A percentile compares a stretch with the other conserved stretches of the same genome.
Evolutionary conservation across 495 filamentous ascomycete species (phyloP).

Genomic region (Acidomyces sp.): DNA sequence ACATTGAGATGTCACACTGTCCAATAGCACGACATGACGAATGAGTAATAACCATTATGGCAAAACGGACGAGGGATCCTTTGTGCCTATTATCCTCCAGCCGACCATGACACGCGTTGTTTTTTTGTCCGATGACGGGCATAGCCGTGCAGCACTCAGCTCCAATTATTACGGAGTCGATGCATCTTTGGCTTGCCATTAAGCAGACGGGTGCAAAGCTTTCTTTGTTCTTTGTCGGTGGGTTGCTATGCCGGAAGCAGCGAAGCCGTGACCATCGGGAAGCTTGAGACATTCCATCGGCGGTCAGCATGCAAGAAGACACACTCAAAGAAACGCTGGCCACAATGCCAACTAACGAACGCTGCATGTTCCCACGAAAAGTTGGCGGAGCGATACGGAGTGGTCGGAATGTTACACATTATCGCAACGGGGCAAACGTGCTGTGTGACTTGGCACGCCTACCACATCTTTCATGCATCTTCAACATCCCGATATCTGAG

Average conservation of each 20-base stretch:
- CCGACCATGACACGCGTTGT: slow-evolving; percentile 12
- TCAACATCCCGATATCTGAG: not conserved
- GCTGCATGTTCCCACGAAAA: not conserved
- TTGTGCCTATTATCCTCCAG: slow-evolving; percentile 19
- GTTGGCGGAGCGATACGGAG: not conserved
- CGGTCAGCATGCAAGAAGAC: too few species aligned
- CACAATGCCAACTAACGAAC: not conserved
- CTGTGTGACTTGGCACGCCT: not conserved
- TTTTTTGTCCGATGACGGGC: slow-evolving; percentile 18
- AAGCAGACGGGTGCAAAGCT: not conserved
- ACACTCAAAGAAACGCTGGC: not conserved
- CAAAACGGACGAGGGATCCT: slow-evolving; percentile 5
- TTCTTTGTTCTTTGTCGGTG: slow-evolving; percentile 20
- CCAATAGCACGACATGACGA: slow-evolving; percentile 11
- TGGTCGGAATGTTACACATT: not conserved
- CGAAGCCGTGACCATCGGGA: too few species aligned
- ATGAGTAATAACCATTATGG: slow-evolving; percentile 8
- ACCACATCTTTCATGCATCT: not conserved
- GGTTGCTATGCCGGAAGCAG: not conserved
- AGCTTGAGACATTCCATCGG: too few species aligned
- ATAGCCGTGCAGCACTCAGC: slow-evolving; percentile 5
- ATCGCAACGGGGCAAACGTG: not conserved
- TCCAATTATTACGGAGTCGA: slow-evolving; percentile 15
- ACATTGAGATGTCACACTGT: slow-evolving; percentile 11
- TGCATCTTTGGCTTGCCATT: slow-evolving; percentile 12